Conservation (phyloP, 345 rosid species). For the Eucalyptus shirleyi region DNA sequence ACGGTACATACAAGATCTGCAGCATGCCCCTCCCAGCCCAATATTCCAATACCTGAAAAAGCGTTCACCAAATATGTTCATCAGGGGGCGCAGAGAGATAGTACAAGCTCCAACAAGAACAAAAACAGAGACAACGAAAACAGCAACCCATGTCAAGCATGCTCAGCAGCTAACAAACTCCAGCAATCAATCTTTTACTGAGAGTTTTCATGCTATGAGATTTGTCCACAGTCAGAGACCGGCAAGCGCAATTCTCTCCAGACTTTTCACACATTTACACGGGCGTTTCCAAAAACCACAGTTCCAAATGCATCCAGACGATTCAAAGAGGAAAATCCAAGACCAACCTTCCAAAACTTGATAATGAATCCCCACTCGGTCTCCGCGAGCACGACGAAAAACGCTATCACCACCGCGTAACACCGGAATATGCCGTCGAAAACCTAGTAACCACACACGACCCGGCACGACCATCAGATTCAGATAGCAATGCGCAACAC, state of each 20-base stretch:
- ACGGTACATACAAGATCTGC: constrained; percentile 80
- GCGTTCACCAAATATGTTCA: background rate
- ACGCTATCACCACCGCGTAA: constrained; percentile 67
- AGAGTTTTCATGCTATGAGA: background rate
- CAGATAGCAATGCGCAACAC: background rate
- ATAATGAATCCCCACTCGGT: constrained; percentile 79
- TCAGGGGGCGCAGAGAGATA: background rate
- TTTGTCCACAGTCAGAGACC: background rate
- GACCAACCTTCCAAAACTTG: constrained; percentile 52
- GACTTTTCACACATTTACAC: background rate
- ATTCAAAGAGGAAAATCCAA: background rate
- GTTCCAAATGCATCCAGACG: background rate
- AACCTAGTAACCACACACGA: constrained; percentile 11
- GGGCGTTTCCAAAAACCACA: background rate
- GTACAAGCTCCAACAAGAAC: background rate
- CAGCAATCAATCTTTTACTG: background rate
- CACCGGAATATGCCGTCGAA: constrained; percentile 94
- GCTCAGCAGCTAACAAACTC: background rate
- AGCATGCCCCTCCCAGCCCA: constrained; percentile 99
- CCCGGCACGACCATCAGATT: background rate
- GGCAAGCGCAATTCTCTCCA: background rate
- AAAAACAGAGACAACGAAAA: background rate
- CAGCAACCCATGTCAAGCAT: background rate
- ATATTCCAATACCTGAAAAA: constrained; percentile 68
- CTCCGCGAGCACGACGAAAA: constrained; percentile 66